A percentile compares a stretch with the other conserved stretches of the same genome.
phyloP scores from a whole-genome alignment of 306 rosid genomes.

The Corylus americana region DNA sequence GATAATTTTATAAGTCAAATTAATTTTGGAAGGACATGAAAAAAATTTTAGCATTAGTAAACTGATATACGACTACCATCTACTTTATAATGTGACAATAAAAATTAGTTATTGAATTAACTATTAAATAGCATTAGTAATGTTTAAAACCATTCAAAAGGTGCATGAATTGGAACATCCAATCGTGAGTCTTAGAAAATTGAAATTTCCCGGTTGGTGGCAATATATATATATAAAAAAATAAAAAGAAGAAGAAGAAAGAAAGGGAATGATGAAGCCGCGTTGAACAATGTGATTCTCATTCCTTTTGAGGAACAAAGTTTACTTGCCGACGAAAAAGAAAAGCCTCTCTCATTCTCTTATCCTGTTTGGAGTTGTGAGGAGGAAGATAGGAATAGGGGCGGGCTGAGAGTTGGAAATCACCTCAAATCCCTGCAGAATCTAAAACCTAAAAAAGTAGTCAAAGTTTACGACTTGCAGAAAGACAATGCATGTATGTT shows the following conservation, averaged over 20 bases:
- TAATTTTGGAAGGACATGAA: no score
- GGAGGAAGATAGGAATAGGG: not conserved
- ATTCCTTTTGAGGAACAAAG: not conserved
- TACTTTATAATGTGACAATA: no score
- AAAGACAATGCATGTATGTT: not conserved
- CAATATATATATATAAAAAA: not conserved
- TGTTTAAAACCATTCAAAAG: no score
- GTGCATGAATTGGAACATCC: no score
- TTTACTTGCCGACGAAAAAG: slow-evolving; percentile 31
- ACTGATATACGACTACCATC: no score
- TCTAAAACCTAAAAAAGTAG: slow-evolving; percentile 33
- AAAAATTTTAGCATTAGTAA: no score
- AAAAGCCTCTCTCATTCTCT: not conserved
- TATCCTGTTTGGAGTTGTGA: not conserved
- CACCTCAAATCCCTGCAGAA: slow-evolving; percentile 10
- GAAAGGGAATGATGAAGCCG: not conserved
- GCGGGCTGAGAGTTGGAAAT: slow-evolving; percentile 5
- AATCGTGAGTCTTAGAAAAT: no score
- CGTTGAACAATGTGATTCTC: slow-evolving; percentile 18
- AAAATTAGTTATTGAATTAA: no score
- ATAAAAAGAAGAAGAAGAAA: not conserved
- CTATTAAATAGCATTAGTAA: no score
- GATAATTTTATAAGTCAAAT: no score
- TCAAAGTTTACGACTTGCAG: slow-evolving; percentile 36
- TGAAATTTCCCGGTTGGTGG: no score